Evolutionary conservation across 2,329 filamentous ascomycete species (phyloP).

Genomic region (Penicillium occitanis): DNA sequence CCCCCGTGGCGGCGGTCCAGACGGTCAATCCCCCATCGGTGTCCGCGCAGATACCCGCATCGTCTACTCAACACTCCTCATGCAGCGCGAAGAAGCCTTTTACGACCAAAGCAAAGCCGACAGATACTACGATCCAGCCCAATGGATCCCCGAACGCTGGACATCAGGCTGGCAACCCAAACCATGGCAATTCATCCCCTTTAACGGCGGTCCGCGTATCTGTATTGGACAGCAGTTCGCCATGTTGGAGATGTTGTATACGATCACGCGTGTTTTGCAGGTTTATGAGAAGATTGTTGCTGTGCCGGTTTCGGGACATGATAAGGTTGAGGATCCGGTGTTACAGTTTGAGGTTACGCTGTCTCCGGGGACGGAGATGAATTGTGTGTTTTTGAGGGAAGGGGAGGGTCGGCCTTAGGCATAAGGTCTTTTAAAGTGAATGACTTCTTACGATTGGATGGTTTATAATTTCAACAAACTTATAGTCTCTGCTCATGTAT

Average conservation of each 20-base stretch:
- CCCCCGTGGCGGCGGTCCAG: constrained; percentile 60
- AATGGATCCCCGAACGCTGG: constrained; percentile 55
- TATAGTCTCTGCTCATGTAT: not conserved
- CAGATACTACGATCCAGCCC: constrained; percentile 42
- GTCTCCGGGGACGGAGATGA: constrained; percentile 39
- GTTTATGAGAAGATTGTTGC: constrained; percentile 41
- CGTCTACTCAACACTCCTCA: constrained; percentile 53
- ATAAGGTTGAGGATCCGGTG: constrained; percentile 37
- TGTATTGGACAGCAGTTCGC: constrained; percentile 63
- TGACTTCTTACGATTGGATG: not conserved
- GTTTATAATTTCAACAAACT: not conserved
- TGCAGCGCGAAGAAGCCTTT: constrained; percentile 53
- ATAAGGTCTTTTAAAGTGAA: not conserved
- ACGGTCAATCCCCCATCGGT: constrained; percentile 47
- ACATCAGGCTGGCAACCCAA: constrained; percentile 51
- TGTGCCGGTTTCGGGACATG: constrained; percentile 32
- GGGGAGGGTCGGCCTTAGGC: constrained; percentile 22
- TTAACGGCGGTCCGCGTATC: constrained; percentile 55
- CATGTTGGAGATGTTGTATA: constrained; percentile 58
- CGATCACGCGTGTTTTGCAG: constrained; percentile 45
- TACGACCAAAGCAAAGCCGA: constrained; percentile 42
- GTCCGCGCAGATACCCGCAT: constrained; percentile 51
- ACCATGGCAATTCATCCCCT: constrained; percentile 57
- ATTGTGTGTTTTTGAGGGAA: constrained; percentile 41
- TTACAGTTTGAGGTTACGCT: constrained; percentile 42